These are phyloP conservation scores for Ochromonas danica DNA, from an alignment of 108 stramenopile genomes.

Conservation along the genomic window DNA sequence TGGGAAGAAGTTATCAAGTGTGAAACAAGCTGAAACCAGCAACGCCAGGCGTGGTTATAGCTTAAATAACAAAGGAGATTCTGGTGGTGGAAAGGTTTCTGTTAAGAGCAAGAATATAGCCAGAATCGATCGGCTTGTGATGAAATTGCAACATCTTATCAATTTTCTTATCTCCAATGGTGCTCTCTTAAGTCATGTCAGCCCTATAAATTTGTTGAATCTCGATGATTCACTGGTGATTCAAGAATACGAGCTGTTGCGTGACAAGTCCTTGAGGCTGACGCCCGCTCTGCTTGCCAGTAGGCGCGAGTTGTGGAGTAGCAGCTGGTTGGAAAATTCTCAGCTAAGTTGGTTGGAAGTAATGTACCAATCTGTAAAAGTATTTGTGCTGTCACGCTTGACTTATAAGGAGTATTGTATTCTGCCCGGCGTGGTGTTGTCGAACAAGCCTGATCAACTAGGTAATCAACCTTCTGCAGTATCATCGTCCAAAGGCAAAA, in stretches of 20 bases:
- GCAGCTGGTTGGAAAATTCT: background rate
- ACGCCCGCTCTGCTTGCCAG: constrained; percentile 32
- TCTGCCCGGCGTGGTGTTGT: constrained; percentile 50
- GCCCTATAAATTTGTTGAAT: background rate
- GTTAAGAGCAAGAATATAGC: background rate
- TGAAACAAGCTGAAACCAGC: background rate
- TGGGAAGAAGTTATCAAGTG: constrained; percentile 50
- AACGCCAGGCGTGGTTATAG: background rate
- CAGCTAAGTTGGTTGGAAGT: constrained; percentile 34
- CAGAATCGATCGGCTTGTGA: background rate
- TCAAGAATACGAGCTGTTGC: constrained; percentile 17
- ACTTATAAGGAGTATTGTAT: constrained; percentile 42
- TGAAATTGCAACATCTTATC: background rate
- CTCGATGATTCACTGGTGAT: background rate
- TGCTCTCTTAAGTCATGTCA: constrained; percentile 23
- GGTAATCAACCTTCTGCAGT: background rate
- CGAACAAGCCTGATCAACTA: background rate
- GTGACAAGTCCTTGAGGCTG: constrained; percentile 25
- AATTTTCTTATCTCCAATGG: constrained; percentile 8
- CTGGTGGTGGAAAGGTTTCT: background rate
- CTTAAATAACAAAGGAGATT: too few relatives aligned
- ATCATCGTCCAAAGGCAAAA: background rate
- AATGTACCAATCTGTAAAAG: constrained; percentile 47
- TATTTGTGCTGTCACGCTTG: constrained; percentile 51
- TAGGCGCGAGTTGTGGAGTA: constrained; percentile 23